phyloP scores from a whole-genome alignment of 2,329 filamentous ascomycete genomes.

The Macrophomina pseudophaseolina region DNA sequence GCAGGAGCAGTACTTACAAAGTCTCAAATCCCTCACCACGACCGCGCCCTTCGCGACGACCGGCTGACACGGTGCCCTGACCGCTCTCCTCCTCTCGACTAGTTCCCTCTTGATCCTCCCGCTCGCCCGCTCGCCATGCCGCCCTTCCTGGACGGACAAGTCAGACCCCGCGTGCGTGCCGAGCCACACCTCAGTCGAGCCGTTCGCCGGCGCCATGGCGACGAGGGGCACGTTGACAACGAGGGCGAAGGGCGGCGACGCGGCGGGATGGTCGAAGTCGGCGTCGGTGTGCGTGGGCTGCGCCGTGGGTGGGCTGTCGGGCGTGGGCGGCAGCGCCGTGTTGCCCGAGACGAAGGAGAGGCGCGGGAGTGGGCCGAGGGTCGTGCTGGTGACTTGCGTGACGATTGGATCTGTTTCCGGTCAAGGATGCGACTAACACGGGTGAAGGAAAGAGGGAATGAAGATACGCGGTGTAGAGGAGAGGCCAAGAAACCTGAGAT shows the following conservation, averaged over 20 bases:
- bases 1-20: conserved; percentile 44
- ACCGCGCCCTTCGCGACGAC: conserved; percentile 60
- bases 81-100: conserved; percentile 45
- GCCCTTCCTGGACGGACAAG: conserved; percentile 53
- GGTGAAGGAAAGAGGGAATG: not conserved
- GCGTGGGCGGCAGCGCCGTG: conserved; percentile 58
- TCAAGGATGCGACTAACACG: no score
- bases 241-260: conserved; percentile 60
- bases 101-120: conserved; percentile 54
- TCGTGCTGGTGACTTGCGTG: conserved; percentile 60
- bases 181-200: conserved; percentile 65
- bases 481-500: no score
- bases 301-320: conserved; percentile 41
- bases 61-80: conserved; percentile 57
- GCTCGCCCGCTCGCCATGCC: conserved; percentile 59
- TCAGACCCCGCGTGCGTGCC: conserved; percentile 54
- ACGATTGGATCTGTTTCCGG: conserved; percentile 55
- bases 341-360: conserved; percentile 66
- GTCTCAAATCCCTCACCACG: conserved; percentile 63
- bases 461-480: no score
- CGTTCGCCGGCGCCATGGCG: conserved; percentile 58
- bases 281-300: conserved; percentile 66
- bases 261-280: conserved; percentile 58
- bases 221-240: conserved; percentile 61
- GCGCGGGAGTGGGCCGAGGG: conserved; percentile 61